Percentiles rank a stretch among this genome's conserved stretches.
These are phyloP conservation scores for Aureobasidium leucospermi DNA, from an alignment of 2,329 filamentous ascomycete species.

Conservation along the genomic window DNA sequence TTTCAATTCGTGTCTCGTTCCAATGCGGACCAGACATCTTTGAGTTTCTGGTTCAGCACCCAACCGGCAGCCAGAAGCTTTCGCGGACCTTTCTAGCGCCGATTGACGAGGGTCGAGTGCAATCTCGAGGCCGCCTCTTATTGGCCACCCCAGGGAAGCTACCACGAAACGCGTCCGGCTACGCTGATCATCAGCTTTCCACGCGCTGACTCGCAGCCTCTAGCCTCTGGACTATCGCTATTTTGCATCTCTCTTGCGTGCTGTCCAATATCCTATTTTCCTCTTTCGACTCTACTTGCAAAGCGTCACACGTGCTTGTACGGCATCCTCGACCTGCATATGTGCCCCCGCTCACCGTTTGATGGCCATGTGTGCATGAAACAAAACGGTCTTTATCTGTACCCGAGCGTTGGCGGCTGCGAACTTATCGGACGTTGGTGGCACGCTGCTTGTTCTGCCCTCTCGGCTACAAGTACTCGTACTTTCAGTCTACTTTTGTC, in stretches of 20 bases:
- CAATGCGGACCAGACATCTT: slow-evolving; percentile 1
- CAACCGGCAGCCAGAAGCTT: background rate
- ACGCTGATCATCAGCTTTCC: slow-evolving; percentile 3
- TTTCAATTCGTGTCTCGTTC: slow-evolving; percentile 9
- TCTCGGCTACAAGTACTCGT: background rate
- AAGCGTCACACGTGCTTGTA: background rate
- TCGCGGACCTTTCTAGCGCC: slow-evolving; percentile 7
- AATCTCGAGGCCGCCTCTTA: background rate
- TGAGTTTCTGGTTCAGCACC: slow-evolving; percentile 7
- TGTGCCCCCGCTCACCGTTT: slow-evolving; percentile 1
- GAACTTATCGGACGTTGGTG: background rate
- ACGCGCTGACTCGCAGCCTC: slow-evolving; percentile 2
- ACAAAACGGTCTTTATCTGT: background rate
- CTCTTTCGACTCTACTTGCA: background rate
- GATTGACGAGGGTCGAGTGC: background rate
- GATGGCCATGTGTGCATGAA: slow-evolving; percentile 1
- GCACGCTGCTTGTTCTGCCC: background rate
- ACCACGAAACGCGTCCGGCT: background rate
- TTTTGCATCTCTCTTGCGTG: slow-evolving; percentile 2
- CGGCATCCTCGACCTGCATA: background rate
- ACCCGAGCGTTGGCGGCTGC: background rate
- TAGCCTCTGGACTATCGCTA: slow-evolving; percentile 3
- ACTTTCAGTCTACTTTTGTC: background rate
- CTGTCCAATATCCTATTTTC: background rate
- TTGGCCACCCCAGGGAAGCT: background rate